phyloP scores from a whole-genome alignment of 768 basidiomycete species.

The Suillus plorans region DNA sequence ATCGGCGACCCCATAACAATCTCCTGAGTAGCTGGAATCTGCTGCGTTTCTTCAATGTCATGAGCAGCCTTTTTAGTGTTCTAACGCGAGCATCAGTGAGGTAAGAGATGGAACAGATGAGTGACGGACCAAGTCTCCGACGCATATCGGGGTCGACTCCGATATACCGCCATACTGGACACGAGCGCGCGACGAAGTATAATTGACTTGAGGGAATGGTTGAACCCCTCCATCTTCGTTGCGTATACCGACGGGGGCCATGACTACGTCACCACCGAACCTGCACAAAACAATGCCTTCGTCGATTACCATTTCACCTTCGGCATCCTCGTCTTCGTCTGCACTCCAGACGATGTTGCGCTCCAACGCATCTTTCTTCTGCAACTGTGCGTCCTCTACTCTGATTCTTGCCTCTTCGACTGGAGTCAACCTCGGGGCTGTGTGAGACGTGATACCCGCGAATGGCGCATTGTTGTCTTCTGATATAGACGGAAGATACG shows the following conservation, averaged over 20 bases:
- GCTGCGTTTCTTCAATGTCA: constrained; percentile 52
- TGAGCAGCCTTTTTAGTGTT: constrained; percentile 19
- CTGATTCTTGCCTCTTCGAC: constrained; percentile 55
- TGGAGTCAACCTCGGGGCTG: constrained; percentile 48
- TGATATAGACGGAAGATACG: constrained; percentile 63
- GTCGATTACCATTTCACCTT: constrained; percentile 47
- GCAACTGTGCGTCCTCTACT: constrained; percentile 55
- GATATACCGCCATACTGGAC: constrained; percentile 48
- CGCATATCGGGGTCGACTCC: constrained; percentile 50
- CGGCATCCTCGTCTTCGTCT: constrained; percentile 57
- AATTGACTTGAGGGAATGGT: constrained; percentile 34
- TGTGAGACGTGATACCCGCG: constrained; percentile 41
- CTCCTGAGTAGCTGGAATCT: constrained; percentile 36
- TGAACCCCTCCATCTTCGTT: constrained; percentile 55
- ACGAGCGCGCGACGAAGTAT: constrained; percentile 3
- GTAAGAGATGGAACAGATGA: background rate
- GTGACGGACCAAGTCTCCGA: constrained; percentile 54
- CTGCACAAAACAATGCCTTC: constrained; percentile 27
- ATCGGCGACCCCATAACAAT: constrained; percentile 26
- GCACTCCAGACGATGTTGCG: constrained; percentile 68
- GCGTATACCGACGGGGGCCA: constrained; percentile 56
- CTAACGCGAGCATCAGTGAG: constrained; percentile 3
- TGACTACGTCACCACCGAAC: constrained; percentile 15
- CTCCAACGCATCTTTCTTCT: constrained; percentile 57
- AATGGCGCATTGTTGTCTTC: constrained; percentile 60